phyloP scores from a whole-genome alignment of 176 grass and related monocot species.

The Avena eriantha region DNA sequence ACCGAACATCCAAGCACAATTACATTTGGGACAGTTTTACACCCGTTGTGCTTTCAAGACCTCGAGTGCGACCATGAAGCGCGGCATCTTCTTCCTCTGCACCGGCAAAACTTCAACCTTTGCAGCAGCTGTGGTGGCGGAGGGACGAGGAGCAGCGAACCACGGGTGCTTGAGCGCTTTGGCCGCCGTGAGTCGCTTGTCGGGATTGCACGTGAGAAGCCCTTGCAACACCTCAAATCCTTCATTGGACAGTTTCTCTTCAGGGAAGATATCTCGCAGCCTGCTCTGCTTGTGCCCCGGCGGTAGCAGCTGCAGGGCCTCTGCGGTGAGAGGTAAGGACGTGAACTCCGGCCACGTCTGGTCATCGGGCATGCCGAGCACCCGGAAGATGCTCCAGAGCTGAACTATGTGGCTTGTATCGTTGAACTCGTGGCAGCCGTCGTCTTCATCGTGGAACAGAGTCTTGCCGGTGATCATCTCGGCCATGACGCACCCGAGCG shows the following conservation, averaged over 20 bases:
- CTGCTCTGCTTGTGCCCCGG: not conserved
- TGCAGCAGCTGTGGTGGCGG: too few relatives aligned
- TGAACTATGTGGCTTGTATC: not conserved
- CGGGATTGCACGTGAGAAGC: constrained; percentile 11
- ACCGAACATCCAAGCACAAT: not conserved
- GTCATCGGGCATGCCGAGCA: constrained; percentile 3
- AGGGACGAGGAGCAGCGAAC: not conserved
- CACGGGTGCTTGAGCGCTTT: not conserved
- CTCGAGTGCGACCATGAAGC: not conserved
- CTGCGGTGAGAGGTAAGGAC: not conserved
- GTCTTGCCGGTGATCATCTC: constrained; percentile 15
- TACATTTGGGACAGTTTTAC: not conserved
- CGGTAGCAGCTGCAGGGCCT: not conserved
- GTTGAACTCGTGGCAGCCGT: not conserved
- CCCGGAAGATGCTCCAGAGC: not conserved
- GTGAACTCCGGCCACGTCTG: not conserved
- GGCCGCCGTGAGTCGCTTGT: constrained; percentile 17
- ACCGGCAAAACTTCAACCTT: not conserved
- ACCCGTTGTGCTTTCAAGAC: not conserved
- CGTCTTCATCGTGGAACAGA: not conserved
- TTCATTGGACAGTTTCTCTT: not conserved
- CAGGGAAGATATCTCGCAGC: constrained; percentile 3
- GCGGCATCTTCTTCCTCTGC: not conserved
- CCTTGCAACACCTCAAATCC: constrained; percentile 9
- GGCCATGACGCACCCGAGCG: constrained; percentile 18